Evolutionary conservation across 2,329 filamentous ascomycete species (phyloP), one percentile per base, ranked within the genome.

Genomic region (Curvularia sp.): DNA sequence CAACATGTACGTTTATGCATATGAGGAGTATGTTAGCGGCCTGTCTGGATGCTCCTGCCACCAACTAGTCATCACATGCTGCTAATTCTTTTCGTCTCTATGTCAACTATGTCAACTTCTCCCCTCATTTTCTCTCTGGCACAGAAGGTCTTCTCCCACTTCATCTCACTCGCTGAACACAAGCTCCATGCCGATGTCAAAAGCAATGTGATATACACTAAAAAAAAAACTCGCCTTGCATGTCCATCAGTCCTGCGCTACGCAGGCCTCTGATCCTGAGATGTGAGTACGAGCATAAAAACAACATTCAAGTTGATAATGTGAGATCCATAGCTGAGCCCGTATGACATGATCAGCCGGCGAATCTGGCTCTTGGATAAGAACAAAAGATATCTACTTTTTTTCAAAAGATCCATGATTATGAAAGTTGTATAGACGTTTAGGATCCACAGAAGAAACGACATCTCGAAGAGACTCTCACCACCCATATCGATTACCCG

Each of bases 401-500:
- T 36, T 36, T 1, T n/a, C 32, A n/a, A 12, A 49, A 38, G 13
- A 13, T 21, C 32, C 9, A 49, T 38, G n/a, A 7, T 38, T 13
- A 32, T 18, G 21, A 12, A 18, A 27, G 10, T 21, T 7, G 3
- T 27, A 21, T 23, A 18, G 3, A 28, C 25, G 18, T 8, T 23
- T 25, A 19, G 13, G 8, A 9, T 49, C 32, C 15, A 27, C 8
- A 46, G 27, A 46, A 10, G 9, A 13, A 21, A 15, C 5, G 15
- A 46, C 19, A 19, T 2, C 1, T 27, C 25, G 3, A 13, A 5
- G 13, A 43, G 5, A n/a, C 8, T n/a, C 21, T 34, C 25, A 89
- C 91, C 92, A 97, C 5, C 93, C 93, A 79, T 97, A 97, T 69
- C 86, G 87, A 57, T 86, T 88, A 3, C 90, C 91, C 19, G 92